Percentiles rank a stretch among this genome's conserved stretches.
Conservation (phyloP, 139 green algal genomes). For the Coelastrella sp. region DNA sequence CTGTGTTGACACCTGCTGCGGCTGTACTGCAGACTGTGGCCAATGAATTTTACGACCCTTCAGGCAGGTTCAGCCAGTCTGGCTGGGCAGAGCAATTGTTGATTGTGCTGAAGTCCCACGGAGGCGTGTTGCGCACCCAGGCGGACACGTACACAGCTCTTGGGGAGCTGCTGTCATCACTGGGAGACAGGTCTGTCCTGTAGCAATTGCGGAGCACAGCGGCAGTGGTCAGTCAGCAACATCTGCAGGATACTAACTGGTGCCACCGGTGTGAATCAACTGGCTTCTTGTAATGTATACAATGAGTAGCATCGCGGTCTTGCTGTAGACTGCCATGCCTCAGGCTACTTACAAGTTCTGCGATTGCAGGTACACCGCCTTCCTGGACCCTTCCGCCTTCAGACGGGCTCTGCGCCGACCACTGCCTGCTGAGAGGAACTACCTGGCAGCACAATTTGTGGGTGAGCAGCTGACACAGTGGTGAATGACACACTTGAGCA, state of each 20-base stretch:
- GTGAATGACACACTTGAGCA: too few relatives aligned
- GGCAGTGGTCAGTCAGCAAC: not conserved
- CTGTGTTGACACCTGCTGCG: not conserved
- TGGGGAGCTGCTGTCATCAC: conserved; percentile 53
- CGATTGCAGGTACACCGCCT: conserved; percentile 57
- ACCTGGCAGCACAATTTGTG: conserved; percentile 68
- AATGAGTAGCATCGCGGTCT: not conserved
- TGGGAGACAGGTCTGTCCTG: conserved; percentile 53
- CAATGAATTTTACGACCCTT: conserved; percentile 67
- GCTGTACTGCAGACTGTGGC: conserved; percentile 56
- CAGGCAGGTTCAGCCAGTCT: conserved; percentile 60
- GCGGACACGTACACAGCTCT: conserved; percentile 56
- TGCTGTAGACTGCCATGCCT: not conserved
- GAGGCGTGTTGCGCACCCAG: conserved; percentile 52
- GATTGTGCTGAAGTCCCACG: conserved; percentile 11
- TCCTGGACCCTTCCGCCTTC: conserved; percentile 60
- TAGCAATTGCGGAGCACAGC: not conserved
- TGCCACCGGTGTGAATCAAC: not conserved
- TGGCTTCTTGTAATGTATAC: not conserved
- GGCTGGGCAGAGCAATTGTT: conserved; percentile 67
- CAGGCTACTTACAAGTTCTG: not conserved
- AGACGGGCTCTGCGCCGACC: conserved; percentile 59
- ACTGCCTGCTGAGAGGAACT: conserved; percentile 61
- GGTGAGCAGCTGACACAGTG: conserved; percentile 37
- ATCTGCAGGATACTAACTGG: not conserved